Evolutionary conservation across 73 alveolate genomes (phyloP).

Genomic region (Stentor coeruleus): DNA sequence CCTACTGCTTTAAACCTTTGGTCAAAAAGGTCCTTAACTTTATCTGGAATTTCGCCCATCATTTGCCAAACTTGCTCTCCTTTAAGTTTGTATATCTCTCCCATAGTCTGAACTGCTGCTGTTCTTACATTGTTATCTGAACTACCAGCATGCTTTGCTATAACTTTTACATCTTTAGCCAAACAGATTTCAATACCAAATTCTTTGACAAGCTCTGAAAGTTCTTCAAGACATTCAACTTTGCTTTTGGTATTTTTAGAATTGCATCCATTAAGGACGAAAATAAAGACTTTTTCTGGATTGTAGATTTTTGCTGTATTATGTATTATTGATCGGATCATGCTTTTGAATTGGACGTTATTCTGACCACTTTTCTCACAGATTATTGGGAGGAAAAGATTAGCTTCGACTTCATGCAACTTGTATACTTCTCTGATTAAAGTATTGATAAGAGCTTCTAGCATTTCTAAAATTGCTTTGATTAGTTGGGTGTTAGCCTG

Average conservation of each 20-base stretch:
- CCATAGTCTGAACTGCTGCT: conserved; percentile 40
- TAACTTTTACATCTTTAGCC: conserved; percentile 33
- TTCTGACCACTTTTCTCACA: conserved; percentile 55
- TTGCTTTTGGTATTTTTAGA: conserved; percentile 43
- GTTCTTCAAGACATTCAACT: conserved; percentile 53
- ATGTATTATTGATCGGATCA: conserved; percentile 35
- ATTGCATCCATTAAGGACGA: conserved; percentile 28
- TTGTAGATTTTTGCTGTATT: conserved; percentile 33
- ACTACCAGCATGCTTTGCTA: conserved; percentile 43
- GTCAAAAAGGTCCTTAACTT: conserved; percentile 45
- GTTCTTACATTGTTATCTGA: conserved; percentile 43
- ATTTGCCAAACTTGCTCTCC: conserved; percentile 48
- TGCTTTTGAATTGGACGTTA: conserved; percentile 35
- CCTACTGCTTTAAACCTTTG: conserved; percentile 34
- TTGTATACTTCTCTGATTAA: conserved; percentile 30
- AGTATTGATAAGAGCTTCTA: conserved; percentile 23
- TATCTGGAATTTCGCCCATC: conserved; percentile 49
- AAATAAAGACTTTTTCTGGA: conserved; percentile 21
- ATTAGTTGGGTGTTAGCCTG: conserved; percentile 41
- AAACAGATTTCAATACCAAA: conserved; percentile 31
- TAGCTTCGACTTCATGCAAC: conserved; percentile 52
- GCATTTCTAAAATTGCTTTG: conserved; percentile 40
- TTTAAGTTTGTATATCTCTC: conserved; percentile 33
- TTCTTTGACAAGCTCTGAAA: conserved; percentile 28
- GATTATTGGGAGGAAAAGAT: conserved; percentile 31